Evolutionary conservation across 257 asterid species (phyloP), one percentile per base, ranked within the genome.

Genomic region (Solanum stenotomum): DNA sequence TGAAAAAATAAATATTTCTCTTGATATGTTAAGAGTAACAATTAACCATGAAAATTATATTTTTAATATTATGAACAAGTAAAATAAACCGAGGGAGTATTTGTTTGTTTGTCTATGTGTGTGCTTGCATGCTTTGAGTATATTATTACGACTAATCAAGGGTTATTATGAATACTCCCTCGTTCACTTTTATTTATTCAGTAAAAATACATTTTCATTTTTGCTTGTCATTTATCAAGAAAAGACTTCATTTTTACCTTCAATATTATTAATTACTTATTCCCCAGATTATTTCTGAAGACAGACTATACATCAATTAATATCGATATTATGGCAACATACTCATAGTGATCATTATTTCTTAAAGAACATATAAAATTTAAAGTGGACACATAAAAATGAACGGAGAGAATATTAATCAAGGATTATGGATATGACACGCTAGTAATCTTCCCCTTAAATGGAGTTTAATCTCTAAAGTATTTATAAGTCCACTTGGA

Each of bases 401-500:
- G 7, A n/a, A 23, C 33, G 1, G 18, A 67, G 0, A 25, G 6
- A 14, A 12, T 38, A 6, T 13, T 78, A 78, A 8, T 42, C 5
- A 42, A 42, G 25, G 25, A 78, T 78, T 78, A 78, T 78, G 84
- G 44, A 75, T 52, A 82, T 83, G 75, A 35, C 59, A 68, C 63
- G 74, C 49, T 42, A 91, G 89, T 82, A 87, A 83, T 86, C 40
- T 86, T 40, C 71, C 88, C 83, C 82, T 75, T 87, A 87, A 87
- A 86, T 90, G 92, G 90, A 85, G 89, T 92, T 92, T 92, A 90
- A 86, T 88, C 91, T 78, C 84, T 81, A 87, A 78, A 91, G 91
- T 89, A 86, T 44, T 85, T 88, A 61, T 76, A 82, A 52, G 91
- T 89, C 92, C 88, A 91, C 89, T 87, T 89, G 91, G 86, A 86